Conservation (phyloP, 192 early-diverging fungal species). For the Mortierella claussenii region DNA sequence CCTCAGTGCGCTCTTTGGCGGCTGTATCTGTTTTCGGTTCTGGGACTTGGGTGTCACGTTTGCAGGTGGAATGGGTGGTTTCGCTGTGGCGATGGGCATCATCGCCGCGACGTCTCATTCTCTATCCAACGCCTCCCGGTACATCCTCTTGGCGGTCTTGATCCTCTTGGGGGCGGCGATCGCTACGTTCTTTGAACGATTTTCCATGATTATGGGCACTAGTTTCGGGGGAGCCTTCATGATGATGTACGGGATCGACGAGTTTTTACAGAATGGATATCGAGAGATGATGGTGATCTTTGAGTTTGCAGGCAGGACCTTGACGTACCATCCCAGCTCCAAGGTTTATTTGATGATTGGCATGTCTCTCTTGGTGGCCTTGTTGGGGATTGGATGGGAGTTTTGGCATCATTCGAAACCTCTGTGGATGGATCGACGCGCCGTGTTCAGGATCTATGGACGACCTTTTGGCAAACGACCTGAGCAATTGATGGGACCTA, state of each 20-base stretch:
- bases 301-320: conserved; percentile 12
- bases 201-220: conserved; percentile 56
- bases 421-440: conserved; percentile 21
- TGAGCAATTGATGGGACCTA: conserved; percentile 6
- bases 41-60: conserved; percentile 42
- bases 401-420: conserved; percentile 30
- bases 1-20: conserved; percentile 12
- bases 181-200: conserved; percentile 50
- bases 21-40: conserved; percentile 22
- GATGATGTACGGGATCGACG: conserved; percentile 62
- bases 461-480: conserved; percentile 47
- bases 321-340: conserved; percentile 21
- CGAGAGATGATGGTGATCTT: conserved; percentile 44
- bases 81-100: conserved; percentile 38
- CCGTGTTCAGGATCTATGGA: conserved; percentile 35
- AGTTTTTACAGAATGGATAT: conserved; percentile 60
- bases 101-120: conserved; percentile 13
- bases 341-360: conserved; percentile 35
- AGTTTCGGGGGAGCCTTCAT: conserved; percentile 61
- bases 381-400: conserved; percentile 30
- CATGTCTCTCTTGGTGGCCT: conserved; percentile 13
- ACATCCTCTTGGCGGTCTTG: conserved; percentile 21
- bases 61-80: conserved; percentile 41
- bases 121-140: background rate
- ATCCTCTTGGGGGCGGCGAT: conserved; percentile 46